These are phyloP conservation scores for Moniliella sp. DNA, from an alignment of 1,284 basidiomycete genomes.

Conservation along the genomic window DNA sequence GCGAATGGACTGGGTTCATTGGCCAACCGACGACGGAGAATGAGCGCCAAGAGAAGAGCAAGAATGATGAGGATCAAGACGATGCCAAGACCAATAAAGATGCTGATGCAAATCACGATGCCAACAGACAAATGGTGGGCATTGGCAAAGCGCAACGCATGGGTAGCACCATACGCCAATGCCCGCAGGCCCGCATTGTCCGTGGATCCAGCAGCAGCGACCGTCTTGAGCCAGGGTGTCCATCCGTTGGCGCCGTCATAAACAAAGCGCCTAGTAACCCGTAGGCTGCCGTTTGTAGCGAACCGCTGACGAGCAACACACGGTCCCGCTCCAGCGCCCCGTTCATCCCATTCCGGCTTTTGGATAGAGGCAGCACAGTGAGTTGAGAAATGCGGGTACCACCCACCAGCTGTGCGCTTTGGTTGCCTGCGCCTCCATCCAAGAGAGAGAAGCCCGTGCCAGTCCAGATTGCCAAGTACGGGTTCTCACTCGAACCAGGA, in stretches of 20 bases:
- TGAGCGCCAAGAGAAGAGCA: conserved; percentile 68
- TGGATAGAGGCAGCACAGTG: conserved; percentile 60
- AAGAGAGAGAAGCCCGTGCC: conserved; percentile 9
- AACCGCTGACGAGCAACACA: conserved; percentile 70
- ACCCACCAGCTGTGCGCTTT: conserved; percentile 39
- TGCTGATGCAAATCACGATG: conserved; percentile 83
- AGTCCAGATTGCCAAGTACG: conserved; percentile 20
- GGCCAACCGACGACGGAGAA: conserved; percentile 53
- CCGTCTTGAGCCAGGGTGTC: conserved; percentile 59
- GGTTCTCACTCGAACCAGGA: too few species aligned
- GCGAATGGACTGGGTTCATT: too few species aligned
- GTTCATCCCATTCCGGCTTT: conserved; percentile 49
- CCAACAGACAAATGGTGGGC: conserved; percentile 48
- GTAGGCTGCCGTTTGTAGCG: conserved; percentile 43
- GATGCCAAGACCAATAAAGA: conserved; percentile 80
- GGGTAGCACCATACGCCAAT: conserved; percentile 53
- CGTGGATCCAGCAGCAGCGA: too few species aligned
- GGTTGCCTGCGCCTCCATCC: conserved; percentile 39
- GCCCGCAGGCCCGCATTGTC: not conserved
- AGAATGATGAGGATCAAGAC: conserved; percentile 72
- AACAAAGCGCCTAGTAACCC: conserved; percentile 56
- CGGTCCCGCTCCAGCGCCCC: conserved; percentile 59
- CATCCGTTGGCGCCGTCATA: conserved; percentile 56
- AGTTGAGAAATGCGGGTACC: conserved; percentile 58
- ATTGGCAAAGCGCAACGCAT: conserved; percentile 22